Evolutionary conservation across 495 filamentous ascomycete genomes (phyloP), one percentile per base, ranked within the genome.

Genomic region (Xylaria nigripes): DNA sequence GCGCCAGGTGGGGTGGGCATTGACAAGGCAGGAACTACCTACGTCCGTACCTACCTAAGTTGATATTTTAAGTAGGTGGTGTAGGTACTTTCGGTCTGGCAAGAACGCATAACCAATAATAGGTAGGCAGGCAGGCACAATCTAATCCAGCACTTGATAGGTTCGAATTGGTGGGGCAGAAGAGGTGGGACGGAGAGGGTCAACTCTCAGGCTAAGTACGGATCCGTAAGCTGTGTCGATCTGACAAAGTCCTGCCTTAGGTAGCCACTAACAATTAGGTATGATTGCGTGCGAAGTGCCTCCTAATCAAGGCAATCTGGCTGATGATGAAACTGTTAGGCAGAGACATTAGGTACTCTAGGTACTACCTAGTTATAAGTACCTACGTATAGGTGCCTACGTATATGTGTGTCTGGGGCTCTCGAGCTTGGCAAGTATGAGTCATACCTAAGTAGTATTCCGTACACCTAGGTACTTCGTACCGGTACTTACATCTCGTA

Each of bases 201-300:
- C 47, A 52, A 46, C 48, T 48, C 29, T 48, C 29, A 46, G 18
- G 54, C 40, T 54, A 36, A 5, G 2, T 29, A 29, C 25, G 4
- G 3, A 29, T 29, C 25, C 9, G 9, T 58, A 55, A n/a, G 58
- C 27, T 50, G 53, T 36, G 36, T 55, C 30, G 21, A 34, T 55
- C 45, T 18, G 25, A 19, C 46, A 23, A 50, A 40, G 63, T 66
- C 22, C 48, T 48, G 49, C 55, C 45, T 32, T 66, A 66, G n/a
- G n/a, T n/a, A n/a, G 53, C 64, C 54, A 61, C 56, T 66, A 63
- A 57, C 57, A 63, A 66, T 59, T 60, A n/a, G n/a, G n/a, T n/a
- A 54, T 63, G 55, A 50, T 61, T 60, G 54, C 24, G 18, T 9
- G 22, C 24, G 24, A 44, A 44, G 4, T 6, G n/a, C 49, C 23